Conservation (phyloP, 805 yeast species). For the Diddensiella santjacobensis region DNA sequence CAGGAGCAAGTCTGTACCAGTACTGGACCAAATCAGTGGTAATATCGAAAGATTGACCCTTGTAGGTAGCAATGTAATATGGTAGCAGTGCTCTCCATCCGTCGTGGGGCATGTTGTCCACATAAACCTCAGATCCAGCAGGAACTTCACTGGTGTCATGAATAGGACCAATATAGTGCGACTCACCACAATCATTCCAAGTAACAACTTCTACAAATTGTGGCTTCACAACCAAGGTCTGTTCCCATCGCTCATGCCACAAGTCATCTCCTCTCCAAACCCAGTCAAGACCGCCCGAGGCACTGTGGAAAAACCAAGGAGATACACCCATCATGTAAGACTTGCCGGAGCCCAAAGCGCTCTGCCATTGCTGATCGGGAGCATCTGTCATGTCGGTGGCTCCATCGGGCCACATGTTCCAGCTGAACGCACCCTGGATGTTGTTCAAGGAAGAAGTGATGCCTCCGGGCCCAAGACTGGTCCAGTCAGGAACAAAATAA, state of each 20-base stretch:
- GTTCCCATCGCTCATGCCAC: constrained; percentile 8
- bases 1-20: constrained; percentile 7
- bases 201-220: constrained; percentile 6
- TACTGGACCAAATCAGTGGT: background rate
- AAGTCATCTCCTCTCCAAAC: constrained; percentile 8
- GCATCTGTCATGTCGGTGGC: constrained; percentile 3
- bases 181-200: constrained; percentile 7
- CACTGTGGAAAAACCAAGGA: constrained; percentile 8
- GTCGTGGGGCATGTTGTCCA: constrained; percentile 4
- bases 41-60: constrained; percentile 3
- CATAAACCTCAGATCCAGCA: constrained; percentile 6
- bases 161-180: constrained; percentile 7
- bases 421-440: constrained; percentile 6
- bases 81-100: constrained; percentile 7
- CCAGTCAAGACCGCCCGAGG: constrained; percentile 9
- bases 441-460: constrained; percentile 1
- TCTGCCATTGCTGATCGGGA: constrained; percentile 3
- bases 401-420: constrained; percentile 9
- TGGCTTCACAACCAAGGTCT: background rate
- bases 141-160: constrained; percentile 3
- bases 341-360: constrained; percentile 5
- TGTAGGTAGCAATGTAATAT: constrained; percentile 5
- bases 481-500: constrained; percentile 8
- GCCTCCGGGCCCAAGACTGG: constrained; percentile 7
- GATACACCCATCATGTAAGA: constrained; percentile 8